Percentiles rank a stretch among this genome's conserved stretches.
Evolutionary conservation across 2,329 filamentous ascomycete species (phyloP).

Genomic region (Fusarium pseudonygamai): DNA sequence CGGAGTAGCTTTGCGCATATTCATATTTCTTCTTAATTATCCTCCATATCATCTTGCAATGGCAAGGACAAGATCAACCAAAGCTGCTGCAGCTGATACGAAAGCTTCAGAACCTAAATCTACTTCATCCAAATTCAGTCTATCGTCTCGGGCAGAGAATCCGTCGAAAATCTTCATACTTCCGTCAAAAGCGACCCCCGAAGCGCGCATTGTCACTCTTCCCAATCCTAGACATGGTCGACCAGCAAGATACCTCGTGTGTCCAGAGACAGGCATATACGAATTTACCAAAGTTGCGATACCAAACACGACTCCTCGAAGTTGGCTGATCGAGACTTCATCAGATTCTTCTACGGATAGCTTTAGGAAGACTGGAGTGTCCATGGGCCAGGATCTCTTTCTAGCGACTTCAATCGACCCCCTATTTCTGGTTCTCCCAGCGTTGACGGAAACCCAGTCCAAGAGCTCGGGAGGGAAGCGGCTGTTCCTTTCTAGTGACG

Average conservation of each 20-base stretch:
- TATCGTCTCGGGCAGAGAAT: constrained; percentile 53
- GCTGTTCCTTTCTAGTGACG: constrained; percentile 75
- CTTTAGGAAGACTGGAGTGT: constrained; percentile 51
- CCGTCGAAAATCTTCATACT: constrained; percentile 69
- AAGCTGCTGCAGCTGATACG: constrained; percentile 42
- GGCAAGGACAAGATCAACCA: constrained; percentile 61
- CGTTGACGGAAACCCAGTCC: constrained; percentile 61
- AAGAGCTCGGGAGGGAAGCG: constrained; percentile 63
- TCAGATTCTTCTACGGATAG: constrained; percentile 12
- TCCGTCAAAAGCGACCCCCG: constrained; percentile 62
- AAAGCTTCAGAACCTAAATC: constrained; percentile 43
- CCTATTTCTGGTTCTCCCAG: constrained; percentile 83
- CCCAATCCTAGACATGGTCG: constrained; percentile 66
- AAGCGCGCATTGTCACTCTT: constrained; percentile 67
- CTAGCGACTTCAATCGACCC: constrained; percentile 86
- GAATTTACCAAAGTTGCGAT: constrained; percentile 69
- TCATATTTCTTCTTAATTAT: background rate
- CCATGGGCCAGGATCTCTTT: constrained; percentile 77
- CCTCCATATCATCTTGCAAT: constrained; percentile 45
- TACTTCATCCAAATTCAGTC: constrained; percentile 52
- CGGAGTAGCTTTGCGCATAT: background rate
- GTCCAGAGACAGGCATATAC: constrained; percentile 69
- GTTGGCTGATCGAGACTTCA: constrained; percentile 66
- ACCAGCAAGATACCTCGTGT: constrained; percentile 69
- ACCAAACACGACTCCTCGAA: constrained; percentile 63